Base-by-base conservation (phyloP, 192 early-diverging fungal species). In the Coemansia erecta region DNA sequence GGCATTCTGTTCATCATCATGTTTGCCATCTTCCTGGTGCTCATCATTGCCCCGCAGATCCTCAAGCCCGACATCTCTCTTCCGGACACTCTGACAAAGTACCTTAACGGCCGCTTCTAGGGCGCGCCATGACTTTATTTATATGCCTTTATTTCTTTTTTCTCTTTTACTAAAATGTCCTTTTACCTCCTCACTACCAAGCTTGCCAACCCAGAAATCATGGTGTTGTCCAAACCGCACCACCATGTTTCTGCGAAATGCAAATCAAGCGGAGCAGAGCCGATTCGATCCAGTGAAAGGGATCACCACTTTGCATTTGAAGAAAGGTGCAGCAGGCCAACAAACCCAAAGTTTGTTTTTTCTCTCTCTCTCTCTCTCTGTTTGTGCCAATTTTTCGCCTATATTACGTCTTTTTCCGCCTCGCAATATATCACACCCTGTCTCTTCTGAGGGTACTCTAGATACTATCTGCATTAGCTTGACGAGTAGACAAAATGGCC, bases 1-100 rank as follows among this genome's bases (percentile, higher is more conserved):
- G 89, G 90, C 8, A 60, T 86, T 10, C 65, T 92, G 58, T 92
- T 92, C 68, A 48, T 83, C 8, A 9, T 82, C 10, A 39, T 89
- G 60, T 84, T 85, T 50, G 61, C 86, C 13, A 48, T 85, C 1
- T 92, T 92, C 73, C 61, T 85, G 22, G 83, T 72, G 33, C 60
- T 92, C 49, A 83, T 90, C 45, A 80, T 81, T 41, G 86, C 70
- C 12, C 90, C 90, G 7, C 65, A 87, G 46, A 43, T 85, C 19
- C 45, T 85, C 62, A 80, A 72, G 63, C 70, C 66, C 15, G 18
- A 33, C 24, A 51, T 73, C 31, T 58, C 43, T 47, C 58, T 73
- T 46, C 77, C 77, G 18, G 61, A 60, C 48, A 53, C 51, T 23
- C 55, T 80, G 35, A 28, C 52, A n/a, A 44, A 73, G 56, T 80